Conservation (phyloP, 2,329 filamentous ascomycete genomes). For the Alternaria tenuissima region DNA sequence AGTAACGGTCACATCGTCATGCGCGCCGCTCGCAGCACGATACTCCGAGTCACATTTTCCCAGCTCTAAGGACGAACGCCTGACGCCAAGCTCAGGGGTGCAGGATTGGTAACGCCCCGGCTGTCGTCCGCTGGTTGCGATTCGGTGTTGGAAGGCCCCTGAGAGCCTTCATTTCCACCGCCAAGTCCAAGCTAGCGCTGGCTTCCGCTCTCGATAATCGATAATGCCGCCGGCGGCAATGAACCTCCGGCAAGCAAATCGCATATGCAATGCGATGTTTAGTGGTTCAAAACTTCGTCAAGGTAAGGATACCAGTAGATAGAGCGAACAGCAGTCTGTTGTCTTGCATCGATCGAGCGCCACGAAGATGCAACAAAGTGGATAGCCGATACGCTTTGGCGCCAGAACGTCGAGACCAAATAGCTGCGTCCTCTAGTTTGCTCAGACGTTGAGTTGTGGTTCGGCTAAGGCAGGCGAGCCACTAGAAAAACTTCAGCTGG, state of each 20-base stretch:
- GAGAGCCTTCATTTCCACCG: conserved; percentile 18
- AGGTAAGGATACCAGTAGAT: background rate
- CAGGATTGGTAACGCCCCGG: background rate
- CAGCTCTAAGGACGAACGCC: conserved; percentile 2
- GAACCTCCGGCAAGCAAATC: background rate
- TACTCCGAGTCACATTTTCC: background rate
- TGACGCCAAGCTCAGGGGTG: background rate
- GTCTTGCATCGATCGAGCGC: background rate
- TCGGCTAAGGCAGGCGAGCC: background rate
- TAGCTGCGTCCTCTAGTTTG: background rate
- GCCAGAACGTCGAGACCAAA: background rate
- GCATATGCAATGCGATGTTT: background rate
- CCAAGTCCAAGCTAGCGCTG: conserved; percentile 4
- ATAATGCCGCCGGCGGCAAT: conserved; percentile 8
- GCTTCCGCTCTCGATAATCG: conserved; percentile 6
- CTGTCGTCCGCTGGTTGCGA: background rate
- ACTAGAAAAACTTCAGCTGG: background rate
- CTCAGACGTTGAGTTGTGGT: background rate
- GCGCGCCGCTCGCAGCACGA: background rate
- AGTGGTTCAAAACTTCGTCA: background rate
- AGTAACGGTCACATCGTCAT: conserved; percentile 1
- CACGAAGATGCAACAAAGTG: background rate
- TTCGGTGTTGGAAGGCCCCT: conserved; percentile 7
- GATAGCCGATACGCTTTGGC: background rate
- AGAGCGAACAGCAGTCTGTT: background rate